Evolutionary conservation across 805 yeast species (phyloP), one percentile per base, ranked within the genome.

Genomic region (Candida pini): DNA sequence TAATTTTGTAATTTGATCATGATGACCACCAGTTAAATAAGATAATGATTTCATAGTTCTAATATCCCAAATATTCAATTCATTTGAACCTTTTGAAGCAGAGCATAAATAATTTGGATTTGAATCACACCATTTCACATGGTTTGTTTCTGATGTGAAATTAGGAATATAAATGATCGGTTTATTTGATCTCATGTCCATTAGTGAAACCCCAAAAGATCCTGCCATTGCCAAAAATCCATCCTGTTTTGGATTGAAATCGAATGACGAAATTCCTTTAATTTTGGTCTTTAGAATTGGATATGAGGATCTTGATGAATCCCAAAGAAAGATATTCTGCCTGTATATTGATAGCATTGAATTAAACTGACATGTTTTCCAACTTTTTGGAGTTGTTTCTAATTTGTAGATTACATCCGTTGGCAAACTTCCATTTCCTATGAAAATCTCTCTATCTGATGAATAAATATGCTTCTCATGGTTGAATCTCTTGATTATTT

Each of bases 301-400:
- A 15, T 62, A 49, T 51, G 78, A 69, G 31, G 78, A 66, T 51
- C 81, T 63, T 44, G 69, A 66, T 9, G 78, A 56, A 39, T 88
- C 88, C 90, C 96, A 88, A 32, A 81, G 58, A 52, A 84, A 88
- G 10, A 89, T 45, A 38, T 80, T 74, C 40, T 81, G 80, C 38
- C 77, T 77, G 53, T 81, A 84, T 6, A 78, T 54, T 0, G 94
- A 66, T 19, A 82, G 57, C 35, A 87, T 56, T 4, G 75, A 64
- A 16, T 73, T 65, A 19, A 57, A 48, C 9, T 63, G 57, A 30
- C 71, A 66, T 3, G 63, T 44, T 13, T 32, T 46, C 77, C 78
- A 73, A n/a, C 47, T 39, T 10, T 51, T 39, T 18, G 64, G 58
- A 0, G 73, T 54, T 12, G 68, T 46, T 13, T 54, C 61, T 12